Base-by-base conservation (phyloP, 202 grass and related monocot genomes). In the Elaeis oleifera region DNA sequence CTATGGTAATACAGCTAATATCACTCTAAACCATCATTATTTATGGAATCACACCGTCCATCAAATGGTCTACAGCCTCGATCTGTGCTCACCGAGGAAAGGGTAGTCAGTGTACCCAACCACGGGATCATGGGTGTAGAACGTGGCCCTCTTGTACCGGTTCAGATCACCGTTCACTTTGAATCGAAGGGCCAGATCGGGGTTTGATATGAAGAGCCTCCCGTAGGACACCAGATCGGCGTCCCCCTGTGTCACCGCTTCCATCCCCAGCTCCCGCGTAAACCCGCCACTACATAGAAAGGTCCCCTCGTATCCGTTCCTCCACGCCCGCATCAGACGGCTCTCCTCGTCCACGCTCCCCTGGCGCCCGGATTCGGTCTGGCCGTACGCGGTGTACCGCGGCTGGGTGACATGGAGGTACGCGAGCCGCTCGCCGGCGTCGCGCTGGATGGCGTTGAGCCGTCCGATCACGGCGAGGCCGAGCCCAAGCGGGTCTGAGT, bases 31-130 rank as follows among this genome's bases (percentile, higher is more conserved):
- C 28, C 5, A 44, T 44, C 8, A 13, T 13, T 44, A 44, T 44
- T 44, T 8, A 44, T 11, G 36, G 7, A 44, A 44, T 44, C 36
- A 44, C 1, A 2, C 2, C 9, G 2, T 44, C 8, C 36, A 3
- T 44, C 8, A 13, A 44, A 44, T 3, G 1, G 36, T 44, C 36
- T 44, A 44, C 8, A 44, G 9, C 36, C 8, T 44, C 2, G 36
- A 1, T 39, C 67, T 68, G 3, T 66, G 85, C 63, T 84, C 63
- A 48, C 56, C 48, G 20, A 97, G 71, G 74, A 84, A 86, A 16
- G 92, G 79, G 60, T 97, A 97, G 71, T 97, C 88, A 1, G 92
- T 92, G 79, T 92, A 97, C 4, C 92, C 92, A 1, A 97, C 92
- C 23, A 97, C 80, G 0, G 84, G 88, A 24, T 92, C 82, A 22